These are phyloP conservation scores for Eleusine indica DNA, from an alignment of 176 grass and related monocot species.

Conservation along the genomic window DNA sequence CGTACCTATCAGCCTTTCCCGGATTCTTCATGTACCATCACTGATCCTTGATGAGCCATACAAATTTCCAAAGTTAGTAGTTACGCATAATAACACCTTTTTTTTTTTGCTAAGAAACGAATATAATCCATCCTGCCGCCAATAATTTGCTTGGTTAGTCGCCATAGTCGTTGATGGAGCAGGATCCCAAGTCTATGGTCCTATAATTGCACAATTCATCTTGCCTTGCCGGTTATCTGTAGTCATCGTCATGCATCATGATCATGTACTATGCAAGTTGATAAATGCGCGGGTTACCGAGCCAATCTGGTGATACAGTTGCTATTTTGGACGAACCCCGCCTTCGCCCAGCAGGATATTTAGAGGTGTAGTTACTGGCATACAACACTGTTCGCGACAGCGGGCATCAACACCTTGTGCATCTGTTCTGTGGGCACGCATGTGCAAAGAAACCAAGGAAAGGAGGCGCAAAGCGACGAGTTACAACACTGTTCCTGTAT, in stretches of 20 bases:
- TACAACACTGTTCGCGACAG: not conserved
- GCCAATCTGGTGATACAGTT: not conserved
- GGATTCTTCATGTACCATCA: not conserved
- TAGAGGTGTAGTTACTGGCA: not conserved
- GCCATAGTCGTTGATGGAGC: not conserved
- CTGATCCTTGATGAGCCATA: not conserved
- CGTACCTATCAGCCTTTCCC: not conserved
- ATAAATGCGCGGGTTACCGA: not conserved
- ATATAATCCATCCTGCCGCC: not conserved
- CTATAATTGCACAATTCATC: not conserved
- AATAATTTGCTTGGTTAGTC: not conserved
- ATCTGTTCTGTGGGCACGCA: constrained; percentile 20
- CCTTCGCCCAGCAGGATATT: not conserved
- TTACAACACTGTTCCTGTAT: not conserved
- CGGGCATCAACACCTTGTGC: not conserved
- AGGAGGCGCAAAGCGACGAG: not conserved
- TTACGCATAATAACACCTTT: not conserved
- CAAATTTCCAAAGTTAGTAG: not conserved
- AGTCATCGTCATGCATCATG: not conserved
- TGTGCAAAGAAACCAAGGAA: not conserved
- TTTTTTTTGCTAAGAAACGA: not conserved
- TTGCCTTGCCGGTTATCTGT: constrained; percentile 2
- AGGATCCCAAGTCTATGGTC: not conserved
- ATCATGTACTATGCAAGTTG: not conserved
- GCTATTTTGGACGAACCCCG: not conserved